Percentiles rank a stretch among this genome's conserved stretches.
phyloP scores from a whole-genome alignment of 2,329 filamentous ascomycete genomes.

The Talaromyces sp. region DNA sequence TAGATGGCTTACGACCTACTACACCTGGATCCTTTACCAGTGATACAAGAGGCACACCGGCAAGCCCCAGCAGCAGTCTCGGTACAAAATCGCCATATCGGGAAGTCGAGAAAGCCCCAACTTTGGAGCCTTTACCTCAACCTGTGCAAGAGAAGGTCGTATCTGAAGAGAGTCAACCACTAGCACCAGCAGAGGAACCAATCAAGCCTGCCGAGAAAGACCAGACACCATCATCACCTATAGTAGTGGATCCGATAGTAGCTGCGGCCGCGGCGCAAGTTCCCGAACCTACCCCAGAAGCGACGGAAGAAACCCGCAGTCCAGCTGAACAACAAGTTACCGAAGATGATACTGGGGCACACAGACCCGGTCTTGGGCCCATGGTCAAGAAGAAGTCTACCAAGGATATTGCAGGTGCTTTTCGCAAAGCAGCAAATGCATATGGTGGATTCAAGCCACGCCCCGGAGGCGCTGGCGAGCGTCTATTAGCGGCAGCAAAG shows the following conservation, averaged over 20 bases:
- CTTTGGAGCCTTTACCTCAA: slow-evolving; percentile 7
- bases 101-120: slow-evolving; percentile 37
- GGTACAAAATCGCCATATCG: slow-evolving; percentile 33
- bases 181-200: slow-evolving; percentile 25
- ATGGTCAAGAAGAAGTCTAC: slow-evolving; percentile 85
- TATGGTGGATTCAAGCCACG: slow-evolving; percentile 80
- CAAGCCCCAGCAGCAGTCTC: slow-evolving; percentile 30
- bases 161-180: slow-evolving; percentile 13
- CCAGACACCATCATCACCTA: slow-evolving; percentile 16
- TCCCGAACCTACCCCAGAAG: background rate
- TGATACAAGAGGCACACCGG: slow-evolving; percentile 22
- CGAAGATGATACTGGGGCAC: slow-evolving; percentile 55
- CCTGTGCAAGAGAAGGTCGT: slow-evolving; percentile 15
- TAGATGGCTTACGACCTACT: slow-evolving; percentile 33
- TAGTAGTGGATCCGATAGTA: slow-evolving; percentile 15
- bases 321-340: slow-evolving; percentile 13
- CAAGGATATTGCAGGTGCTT: slow-evolving; percentile 69
- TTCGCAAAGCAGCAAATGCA: slow-evolving; percentile 79
- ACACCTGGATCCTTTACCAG: slow-evolving; percentile 32
- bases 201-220: slow-evolving; percentile 19
- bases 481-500: slow-evolving; percentile 62
- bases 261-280: slow-evolving; percentile 14
- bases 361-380: slow-evolving; percentile 78
- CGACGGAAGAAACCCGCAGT: slow-evolving; percentile 13
- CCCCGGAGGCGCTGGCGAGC: slow-evolving; percentile 81